Conservation (phyloP, 257 asterid genomes). For the Nicotiana paniculata region DNA sequence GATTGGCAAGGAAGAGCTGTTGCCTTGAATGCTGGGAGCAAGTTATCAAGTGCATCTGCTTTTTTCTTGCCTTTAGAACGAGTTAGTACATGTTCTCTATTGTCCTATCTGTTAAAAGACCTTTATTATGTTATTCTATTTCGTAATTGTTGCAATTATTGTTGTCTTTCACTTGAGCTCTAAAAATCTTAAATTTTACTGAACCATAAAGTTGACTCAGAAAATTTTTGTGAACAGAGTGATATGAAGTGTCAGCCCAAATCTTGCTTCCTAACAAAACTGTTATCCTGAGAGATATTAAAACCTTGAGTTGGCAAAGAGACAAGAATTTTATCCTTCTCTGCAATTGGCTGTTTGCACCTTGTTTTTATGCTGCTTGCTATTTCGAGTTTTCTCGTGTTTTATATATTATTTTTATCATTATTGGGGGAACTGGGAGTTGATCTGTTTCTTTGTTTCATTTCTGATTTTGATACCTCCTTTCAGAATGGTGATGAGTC, state of each 20-base stretch:
- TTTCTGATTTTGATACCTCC: background rate
- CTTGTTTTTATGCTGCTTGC: background rate
- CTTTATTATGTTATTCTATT: background rate
- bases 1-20: constrained; percentile 99
- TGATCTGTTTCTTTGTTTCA: background rate
- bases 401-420: background rate
- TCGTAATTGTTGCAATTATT: background rate
- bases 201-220: background rate
- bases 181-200: background rate
- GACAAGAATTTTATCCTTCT: background rate
- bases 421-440: background rate
- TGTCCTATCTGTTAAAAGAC: background rate
- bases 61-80: constrained; percentile 98
- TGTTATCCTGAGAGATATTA: background rate
- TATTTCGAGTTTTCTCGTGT: background rate
- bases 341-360: background rate
- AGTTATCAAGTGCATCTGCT: constrained; percentile 96
- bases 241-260: background rate
- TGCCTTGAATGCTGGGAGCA: constrained; percentile 99
- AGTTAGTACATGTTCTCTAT: constrained; percentile 37
- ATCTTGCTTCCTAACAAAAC: background rate
- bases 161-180: background rate
- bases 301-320: background rate
- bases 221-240: background rate
- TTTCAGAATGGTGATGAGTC: background rate